These are phyloP conservation scores for Wickerhamomyces canadensis DNA, from an alignment of 805 yeast genomes.

Conservation along the genomic window DNA sequence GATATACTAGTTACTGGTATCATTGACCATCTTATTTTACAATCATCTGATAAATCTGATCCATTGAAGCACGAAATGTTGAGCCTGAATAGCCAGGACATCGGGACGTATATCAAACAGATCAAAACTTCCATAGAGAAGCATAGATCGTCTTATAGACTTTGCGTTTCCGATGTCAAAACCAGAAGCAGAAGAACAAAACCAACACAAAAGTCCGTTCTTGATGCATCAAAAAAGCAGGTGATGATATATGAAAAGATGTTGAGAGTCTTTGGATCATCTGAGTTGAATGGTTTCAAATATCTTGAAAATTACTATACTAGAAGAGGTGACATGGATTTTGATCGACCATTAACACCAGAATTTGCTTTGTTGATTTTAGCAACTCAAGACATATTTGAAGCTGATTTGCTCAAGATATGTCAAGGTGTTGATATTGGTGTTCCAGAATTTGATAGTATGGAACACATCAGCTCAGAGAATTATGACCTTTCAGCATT, in stretches of 20 bases:
- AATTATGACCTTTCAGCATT: conserved; percentile 17
- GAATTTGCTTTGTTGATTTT: conserved; percentile 34
- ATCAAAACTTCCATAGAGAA: conserved; percentile 13
- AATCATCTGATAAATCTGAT: conserved; percentile 4
- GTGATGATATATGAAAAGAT: conserved; percentile 53
- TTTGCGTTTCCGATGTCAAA: conserved; percentile 52
- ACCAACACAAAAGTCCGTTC: conserved; percentile 47
- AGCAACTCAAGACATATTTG: conserved; percentile 36
- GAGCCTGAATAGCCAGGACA: conserved; percentile 1
- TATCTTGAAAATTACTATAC: conserved; percentile 41
- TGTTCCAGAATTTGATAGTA: conserved; percentile 34
- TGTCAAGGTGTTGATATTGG: conserved; percentile 42
- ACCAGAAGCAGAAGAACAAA: conserved; percentile 41
- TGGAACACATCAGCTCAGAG: background rate
- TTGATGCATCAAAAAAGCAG: conserved; percentile 49
- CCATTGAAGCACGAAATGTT: conserved; percentile 4
- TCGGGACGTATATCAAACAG: conserved; percentile 9
- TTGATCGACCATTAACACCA: conserved; percentile 43
- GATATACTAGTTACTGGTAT: conserved; percentile 56
- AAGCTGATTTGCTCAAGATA: conserved; percentile 23
- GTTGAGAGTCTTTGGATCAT: conserved; percentile 31
- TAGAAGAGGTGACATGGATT: conserved; percentile 37
- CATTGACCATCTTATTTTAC: conserved; percentile 43
- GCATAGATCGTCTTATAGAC: conserved; percentile 13
- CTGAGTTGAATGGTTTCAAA: conserved; percentile 22